phyloP scores from a whole-genome alignment of 352 stramenopile genomes.

The Blastocystis sp. region DNA sequence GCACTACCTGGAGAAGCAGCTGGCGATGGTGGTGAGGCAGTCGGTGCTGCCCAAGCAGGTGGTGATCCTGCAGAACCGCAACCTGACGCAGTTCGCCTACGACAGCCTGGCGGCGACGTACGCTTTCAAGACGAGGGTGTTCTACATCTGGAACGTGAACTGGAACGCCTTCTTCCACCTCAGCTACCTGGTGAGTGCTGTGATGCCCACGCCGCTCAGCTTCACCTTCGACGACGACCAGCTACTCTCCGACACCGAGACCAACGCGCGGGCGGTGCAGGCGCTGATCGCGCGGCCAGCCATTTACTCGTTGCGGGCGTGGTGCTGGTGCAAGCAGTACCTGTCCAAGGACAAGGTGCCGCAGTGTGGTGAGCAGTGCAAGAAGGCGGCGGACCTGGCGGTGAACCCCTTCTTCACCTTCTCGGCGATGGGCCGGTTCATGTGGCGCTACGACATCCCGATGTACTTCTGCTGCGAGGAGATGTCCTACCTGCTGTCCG shows the following conservation, averaged over 20 bases:
- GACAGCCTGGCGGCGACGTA: neutral
- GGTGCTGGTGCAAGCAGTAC: constrained; percentile 61
- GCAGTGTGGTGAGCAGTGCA: neutral
- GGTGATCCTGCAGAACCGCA: constrained; percentile 36
- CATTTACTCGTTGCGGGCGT: constrained; percentile 40
- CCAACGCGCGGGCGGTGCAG: neutral
- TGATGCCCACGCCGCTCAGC: neutral
- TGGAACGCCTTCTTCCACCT: constrained; percentile 64
- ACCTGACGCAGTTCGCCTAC: constrained; percentile 33
- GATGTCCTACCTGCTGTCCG: constrained; percentile 51
- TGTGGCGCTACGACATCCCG: constrained; percentile 63
- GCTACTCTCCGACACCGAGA: neutral
- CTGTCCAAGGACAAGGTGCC: neutral
- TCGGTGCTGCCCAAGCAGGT: neutral
- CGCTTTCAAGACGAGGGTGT: neutral
- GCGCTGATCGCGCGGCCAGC: neutral
- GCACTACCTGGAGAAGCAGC: constrained; percentile 13
- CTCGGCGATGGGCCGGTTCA: constrained; percentile 11
- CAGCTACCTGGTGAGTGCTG: constrained; percentile 24
- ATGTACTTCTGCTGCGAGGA: constrained; percentile 60
- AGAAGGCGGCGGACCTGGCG: neutral
- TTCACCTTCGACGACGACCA: constrained; percentile 63
- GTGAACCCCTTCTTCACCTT: constrained; percentile 56
- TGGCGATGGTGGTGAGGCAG: neutral
- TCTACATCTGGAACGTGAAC: constrained; percentile 54